phyloP scores from a whole-genome alignment of 1,284 basidiomycete genomes.

The Tremellales sp. region DNA sequence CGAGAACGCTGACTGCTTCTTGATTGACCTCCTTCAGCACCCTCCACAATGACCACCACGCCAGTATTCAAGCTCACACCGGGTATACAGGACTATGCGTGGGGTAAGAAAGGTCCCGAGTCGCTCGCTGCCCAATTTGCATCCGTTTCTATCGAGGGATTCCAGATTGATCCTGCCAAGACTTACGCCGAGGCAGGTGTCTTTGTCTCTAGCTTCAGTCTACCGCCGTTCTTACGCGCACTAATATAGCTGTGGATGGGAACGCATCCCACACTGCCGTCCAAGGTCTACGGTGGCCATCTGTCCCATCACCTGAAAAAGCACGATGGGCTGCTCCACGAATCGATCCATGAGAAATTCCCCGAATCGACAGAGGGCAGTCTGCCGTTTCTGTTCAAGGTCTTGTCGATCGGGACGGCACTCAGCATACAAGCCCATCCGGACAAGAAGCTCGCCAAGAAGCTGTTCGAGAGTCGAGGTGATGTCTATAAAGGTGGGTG shows the following conservation, averaged over 20 bases:
- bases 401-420: constrained; percentile 88
- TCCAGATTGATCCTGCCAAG: constrained; percentile 55
- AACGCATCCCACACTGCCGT: constrained; percentile 86
- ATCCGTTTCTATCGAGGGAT: constrained; percentile 50
- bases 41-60: constrained; percentile 6
- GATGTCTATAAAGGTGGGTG: constrained; percentile 81
- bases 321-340: constrained; percentile 62
- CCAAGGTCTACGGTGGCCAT: constrained; percentile 55
- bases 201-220: background rate
- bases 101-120: constrained; percentile 56
- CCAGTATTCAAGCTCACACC: constrained; percentile 45
- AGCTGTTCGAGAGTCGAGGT: constrained; percentile 68
- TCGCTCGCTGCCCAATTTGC: constrained; percentile 56
- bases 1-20: too few species aligned
- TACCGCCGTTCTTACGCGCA: background rate
- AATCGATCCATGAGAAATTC: constrained; percentile 61
- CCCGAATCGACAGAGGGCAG: constrained; percentile 61
- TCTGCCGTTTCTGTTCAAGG: constrained; percentile 90
- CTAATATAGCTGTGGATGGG: constrained; percentile 90
- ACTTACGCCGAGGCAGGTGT: constrained; percentile 62
- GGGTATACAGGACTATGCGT: constrained; percentile 51
- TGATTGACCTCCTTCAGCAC: too few species aligned
- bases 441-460: constrained; percentile 80
- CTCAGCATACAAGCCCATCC: constrained; percentile 97
- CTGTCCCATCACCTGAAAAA: constrained; percentile 63